phyloP scores from a whole-genome alignment of 2,329 filamentous ascomycete species.

The Fusarium sp. region DNA sequence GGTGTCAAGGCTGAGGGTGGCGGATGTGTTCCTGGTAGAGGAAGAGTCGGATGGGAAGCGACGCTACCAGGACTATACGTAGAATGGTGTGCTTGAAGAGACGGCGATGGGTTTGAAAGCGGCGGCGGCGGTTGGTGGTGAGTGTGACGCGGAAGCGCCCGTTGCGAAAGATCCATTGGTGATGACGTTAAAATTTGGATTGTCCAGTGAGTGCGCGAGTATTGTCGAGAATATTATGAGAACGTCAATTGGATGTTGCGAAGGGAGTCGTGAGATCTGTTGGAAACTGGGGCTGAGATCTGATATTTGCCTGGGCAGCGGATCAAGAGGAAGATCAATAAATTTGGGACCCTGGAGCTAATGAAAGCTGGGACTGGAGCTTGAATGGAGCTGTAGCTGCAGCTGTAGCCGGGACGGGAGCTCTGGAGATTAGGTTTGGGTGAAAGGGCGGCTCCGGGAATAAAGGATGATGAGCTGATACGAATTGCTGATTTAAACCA shows the following conservation, averaged over 20 bases:
- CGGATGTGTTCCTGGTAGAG: constrained; percentile 31
- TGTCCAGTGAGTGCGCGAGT: constrained; percentile 17
- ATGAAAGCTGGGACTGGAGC: constrained; percentile 18
- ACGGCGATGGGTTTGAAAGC: constrained; percentile 35
- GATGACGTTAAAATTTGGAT: constrained; percentile 17
- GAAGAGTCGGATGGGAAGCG: constrained; percentile 26
- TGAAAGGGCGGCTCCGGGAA: constrained; percentile 26
- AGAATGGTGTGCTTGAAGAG: constrained; percentile 34
- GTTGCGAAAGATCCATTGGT: constrained; percentile 46
- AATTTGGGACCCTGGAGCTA: constrained; percentile 2
- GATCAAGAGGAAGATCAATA: constrained; percentile 16
- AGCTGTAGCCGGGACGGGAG: constrained; percentile 19
- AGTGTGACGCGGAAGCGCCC: constrained; percentile 43
- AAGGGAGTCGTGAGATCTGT: constrained; percentile 17
- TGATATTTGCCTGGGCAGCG: constrained; percentile 20
- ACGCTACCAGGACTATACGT: constrained; percentile 35
- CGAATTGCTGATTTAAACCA: constrained; percentile 14
- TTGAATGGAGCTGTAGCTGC: constrained; percentile 25
- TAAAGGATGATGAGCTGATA: constrained; percentile 30
- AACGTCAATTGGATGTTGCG: constrained; percentile 20
- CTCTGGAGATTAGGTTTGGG: constrained; percentile 23
- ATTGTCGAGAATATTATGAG: constrained; percentile 19
- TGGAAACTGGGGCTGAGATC: constrained; percentile 31
- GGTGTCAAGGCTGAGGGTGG: constrained; percentile 44
- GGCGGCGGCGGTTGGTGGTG: constrained; percentile 33